Conservation (phyloP, 441 rosid genomes). For the Brassica hybrid region DNA sequence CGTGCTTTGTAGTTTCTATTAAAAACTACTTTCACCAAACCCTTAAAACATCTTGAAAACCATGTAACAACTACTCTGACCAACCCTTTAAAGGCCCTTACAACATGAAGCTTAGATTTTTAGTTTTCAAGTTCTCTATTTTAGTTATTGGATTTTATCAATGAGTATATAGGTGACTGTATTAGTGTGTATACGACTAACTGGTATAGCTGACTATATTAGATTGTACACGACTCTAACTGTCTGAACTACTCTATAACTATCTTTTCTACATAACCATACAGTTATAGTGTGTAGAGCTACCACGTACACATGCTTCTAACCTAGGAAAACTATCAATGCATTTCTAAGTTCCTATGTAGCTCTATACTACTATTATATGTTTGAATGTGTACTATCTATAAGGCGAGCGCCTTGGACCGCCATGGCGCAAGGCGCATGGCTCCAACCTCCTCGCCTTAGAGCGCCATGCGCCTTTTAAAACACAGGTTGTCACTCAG, state of each 20-base stretch:
- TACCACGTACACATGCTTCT: too few species aligned
- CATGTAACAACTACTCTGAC: too few species aligned
- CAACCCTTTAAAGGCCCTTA: too few species aligned
- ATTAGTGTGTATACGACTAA: neutral
- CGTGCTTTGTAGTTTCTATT: too few species aligned
- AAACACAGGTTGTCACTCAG: neutral
- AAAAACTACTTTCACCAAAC: too few species aligned
- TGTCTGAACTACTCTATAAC: neutral
- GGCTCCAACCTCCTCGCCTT: too few species aligned
- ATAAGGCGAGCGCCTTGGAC: neutral
- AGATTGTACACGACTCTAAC: neutral
- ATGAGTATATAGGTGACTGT: neutral
- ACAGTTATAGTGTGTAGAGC: neutral
- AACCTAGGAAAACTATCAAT: too few species aligned
- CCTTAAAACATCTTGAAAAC: too few species aligned
- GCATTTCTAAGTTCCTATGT: too few species aligned
- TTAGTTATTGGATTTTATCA: neutral
- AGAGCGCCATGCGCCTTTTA: neutral
- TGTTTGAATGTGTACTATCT: neutral
- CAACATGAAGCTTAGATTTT: too few species aligned
- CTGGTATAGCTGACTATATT: neutral
- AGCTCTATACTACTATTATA: too few species aligned
- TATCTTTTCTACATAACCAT: neutral
- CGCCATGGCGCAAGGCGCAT: neutral
- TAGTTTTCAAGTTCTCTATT: neutral